Conservation (phyloP, 768 basidiomycete genomes). For the Lanmaoa rubissima region DNA sequence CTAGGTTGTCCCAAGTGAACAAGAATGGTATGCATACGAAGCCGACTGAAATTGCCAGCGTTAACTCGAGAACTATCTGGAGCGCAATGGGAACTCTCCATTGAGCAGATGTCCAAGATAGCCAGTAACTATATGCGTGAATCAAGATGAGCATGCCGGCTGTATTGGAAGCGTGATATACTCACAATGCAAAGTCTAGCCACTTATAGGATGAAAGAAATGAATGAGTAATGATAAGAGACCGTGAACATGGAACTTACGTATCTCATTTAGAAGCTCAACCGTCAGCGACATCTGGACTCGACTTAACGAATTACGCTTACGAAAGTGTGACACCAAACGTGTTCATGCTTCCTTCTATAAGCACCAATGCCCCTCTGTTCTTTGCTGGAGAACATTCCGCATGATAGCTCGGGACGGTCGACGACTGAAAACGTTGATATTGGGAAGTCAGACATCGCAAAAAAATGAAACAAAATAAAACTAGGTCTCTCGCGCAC, state of each 20-base stretch:
- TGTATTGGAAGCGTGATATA: neutral
- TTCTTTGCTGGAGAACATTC: neutral
- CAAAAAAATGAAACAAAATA: neutral
- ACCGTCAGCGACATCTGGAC: neutral
- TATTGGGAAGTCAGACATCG: neutral
- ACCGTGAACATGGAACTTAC: neutral
- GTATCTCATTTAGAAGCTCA: neutral
- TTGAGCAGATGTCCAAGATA: neutral
- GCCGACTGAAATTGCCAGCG: neutral
- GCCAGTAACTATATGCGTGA: neutral
- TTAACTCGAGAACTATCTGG: neutral
- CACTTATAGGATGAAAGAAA: neutral
- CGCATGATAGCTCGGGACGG: neutral
- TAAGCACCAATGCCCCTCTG: neutral
- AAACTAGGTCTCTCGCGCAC: neutral
- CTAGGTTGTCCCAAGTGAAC: neutral
- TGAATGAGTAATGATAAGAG: neutral
- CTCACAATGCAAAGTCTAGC: neutral
- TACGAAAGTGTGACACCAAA: neutral
- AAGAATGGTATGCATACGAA: neutral
- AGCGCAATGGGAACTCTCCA: neutral
- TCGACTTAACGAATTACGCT: neutral
- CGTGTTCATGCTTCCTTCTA: neutral
- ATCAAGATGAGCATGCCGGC: neutral
- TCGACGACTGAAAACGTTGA: neutral